Conservation (phyloP, 805 yeast genomes). For the Candida easanensis region DNA sequence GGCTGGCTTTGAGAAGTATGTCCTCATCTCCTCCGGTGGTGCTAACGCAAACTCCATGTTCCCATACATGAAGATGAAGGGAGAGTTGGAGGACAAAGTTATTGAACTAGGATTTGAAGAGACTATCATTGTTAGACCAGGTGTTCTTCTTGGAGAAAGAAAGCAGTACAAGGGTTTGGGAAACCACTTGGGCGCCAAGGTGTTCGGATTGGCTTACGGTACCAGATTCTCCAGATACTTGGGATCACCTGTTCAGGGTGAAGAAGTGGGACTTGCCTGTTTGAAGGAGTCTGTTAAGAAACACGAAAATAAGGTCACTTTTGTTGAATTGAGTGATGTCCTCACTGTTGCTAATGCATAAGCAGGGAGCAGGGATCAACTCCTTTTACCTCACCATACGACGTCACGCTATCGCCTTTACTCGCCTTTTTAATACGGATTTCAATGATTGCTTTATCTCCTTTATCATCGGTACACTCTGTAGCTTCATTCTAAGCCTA, state of each 20-base stretch:
- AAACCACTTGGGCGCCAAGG: constrained; percentile 30
- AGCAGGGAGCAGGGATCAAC: no score
- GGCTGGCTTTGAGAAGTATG: constrained; percentile 55
- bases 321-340: constrained; percentile 18
- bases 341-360: constrained; percentile 11
- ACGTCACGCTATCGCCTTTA: no score
- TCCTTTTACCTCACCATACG: no score
- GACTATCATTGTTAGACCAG: constrained; percentile 77
- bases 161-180: constrained; percentile 37
- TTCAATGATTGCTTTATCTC: no score
- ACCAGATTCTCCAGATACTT: constrained; percentile 31
- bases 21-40: constrained; percentile 45
- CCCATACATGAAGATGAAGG: constrained; percentile 67
- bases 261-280: constrained; percentile 63
- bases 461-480: no score
- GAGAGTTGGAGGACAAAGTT: constrained; percentile 70
- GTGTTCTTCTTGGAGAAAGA: constrained; percentile 66
- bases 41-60: constrained; percentile 57
- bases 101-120: constrained; percentile 59
- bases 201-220: constrained; percentile 31
- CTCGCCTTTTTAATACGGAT: no score
- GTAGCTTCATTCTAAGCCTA: no score
- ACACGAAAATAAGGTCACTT: constrained; percentile 24
- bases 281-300: constrained; percentile 31
- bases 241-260: constrained; percentile 54